Evolutionary conservation across 1,284 basidiomycete species (phyloP).

Genomic region (Leucoagaricus sp.): DNA sequence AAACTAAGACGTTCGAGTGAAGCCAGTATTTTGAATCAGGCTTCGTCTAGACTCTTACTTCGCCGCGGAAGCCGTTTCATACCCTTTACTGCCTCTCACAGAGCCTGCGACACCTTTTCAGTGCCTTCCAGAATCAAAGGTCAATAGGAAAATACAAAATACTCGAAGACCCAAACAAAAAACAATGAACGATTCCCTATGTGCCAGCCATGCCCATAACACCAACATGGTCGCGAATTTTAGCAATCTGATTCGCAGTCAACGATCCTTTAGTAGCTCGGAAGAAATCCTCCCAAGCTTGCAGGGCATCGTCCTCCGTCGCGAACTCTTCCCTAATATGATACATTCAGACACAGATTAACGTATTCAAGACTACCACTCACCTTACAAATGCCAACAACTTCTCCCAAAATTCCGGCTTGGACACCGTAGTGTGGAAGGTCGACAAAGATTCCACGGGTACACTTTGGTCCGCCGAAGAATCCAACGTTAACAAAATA

Average conservation of each 20-base stretch:
- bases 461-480: slow-evolving; percentile 39
- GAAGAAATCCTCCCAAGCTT: slow-evolving; percentile 77
- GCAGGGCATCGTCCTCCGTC: slow-evolving; percentile 52
- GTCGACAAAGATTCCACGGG: slow-evolving; percentile 45
- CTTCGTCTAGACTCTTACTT: no score
- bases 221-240: slow-evolving; percentile 75
- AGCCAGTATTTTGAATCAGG: no score
- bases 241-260: slow-evolving; percentile 74
- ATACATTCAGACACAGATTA: no score
- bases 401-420: slow-evolving; percentile 77
- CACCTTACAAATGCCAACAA: slow-evolving; percentile 67
- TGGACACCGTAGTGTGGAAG: slow-evolving; percentile 70
- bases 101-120: no score
- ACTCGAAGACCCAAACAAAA: neutral
- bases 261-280: slow-evolving; percentile 69
- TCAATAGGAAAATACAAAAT: neutral
- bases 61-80: no score
- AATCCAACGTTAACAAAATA: slow-evolving; percentile 66
- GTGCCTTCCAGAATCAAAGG: neutral
- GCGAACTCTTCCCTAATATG: slow-evolving; percentile 54
- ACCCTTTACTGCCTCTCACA: no score
- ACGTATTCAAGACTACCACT: slow-evolving; percentile 23
- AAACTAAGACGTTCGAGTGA: no score
- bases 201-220: slow-evolving; percentile 80
- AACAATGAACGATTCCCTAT: slow-evolving; percentile 38